A percentile compares a stretch with the other conserved stretches of the same genome.
Evolutionary conservation across 2,329 filamentous ascomycete species (phyloP).

Genomic region (Sporothrix luriei): DNA sequence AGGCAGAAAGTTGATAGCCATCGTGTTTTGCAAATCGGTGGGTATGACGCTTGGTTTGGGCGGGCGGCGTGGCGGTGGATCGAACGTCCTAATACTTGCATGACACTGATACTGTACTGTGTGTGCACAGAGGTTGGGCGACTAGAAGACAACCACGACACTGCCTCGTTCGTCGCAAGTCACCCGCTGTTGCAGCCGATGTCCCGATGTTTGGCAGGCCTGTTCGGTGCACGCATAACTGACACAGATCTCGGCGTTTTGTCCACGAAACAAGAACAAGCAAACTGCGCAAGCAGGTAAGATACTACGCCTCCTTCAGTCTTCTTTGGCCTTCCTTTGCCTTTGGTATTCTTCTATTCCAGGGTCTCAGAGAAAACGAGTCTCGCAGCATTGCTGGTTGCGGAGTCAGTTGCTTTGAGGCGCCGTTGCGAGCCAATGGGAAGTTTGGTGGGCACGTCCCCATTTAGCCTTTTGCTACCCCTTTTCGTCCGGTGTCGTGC

Average conservation of each 20-base stretch:
- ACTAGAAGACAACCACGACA: constrained; percentile 1
- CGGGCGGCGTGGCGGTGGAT: neutral
- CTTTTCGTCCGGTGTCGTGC: constrained; percentile 23
- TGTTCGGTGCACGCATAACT: constrained; percentile 19
- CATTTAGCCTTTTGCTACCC: constrained; percentile 30
- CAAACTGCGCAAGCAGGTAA: too few relatives aligned
- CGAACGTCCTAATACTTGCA: constrained; percentile 4
- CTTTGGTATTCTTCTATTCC: neutral
- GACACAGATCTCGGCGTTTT: constrained; percentile 15
- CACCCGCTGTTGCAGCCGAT: neutral
- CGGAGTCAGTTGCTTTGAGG: constrained; percentile 22
- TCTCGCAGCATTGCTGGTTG: constrained; percentile 23
- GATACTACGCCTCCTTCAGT: too few relatives aligned
- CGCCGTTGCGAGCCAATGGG: constrained; percentile 25
- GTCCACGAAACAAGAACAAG: neutral
- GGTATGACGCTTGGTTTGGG: constrained; percentile 9
- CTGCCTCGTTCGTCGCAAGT: constrained; percentile 5
- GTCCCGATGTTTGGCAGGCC: constrained; percentile 5
- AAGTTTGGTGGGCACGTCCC: constrained; percentile 4
- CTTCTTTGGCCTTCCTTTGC: neutral
- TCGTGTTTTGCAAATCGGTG: constrained; percentile 28
- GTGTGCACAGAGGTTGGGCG: neutral
- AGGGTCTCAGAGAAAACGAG: neutral
- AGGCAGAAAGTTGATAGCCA: constrained; percentile 16
- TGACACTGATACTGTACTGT: constrained; percentile 7